Percentiles rank a stretch among this genome's conserved stretches.
phyloP scores from a whole-genome alignment of 1,284 basidiomycete genomes.

The Golubevia sp. region DNA sequence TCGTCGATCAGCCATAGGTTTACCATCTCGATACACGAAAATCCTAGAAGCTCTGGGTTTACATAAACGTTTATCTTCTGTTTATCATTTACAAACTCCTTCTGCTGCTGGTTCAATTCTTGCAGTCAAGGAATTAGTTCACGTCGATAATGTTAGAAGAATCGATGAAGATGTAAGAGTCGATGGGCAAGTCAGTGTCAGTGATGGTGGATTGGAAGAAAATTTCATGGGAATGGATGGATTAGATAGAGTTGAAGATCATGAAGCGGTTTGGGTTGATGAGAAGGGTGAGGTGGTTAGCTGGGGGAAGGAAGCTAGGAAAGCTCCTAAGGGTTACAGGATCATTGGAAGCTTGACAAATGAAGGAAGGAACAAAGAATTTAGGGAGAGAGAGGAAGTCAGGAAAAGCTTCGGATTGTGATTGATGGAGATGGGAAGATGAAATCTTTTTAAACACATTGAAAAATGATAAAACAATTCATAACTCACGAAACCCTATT shows the following conservation, averaged over 20 bases:
- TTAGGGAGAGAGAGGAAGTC: neutral
- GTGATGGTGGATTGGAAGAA: neutral
- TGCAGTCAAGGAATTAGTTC: slow-evolving; percentile 80
- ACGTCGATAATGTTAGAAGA: slow-evolving; percentile 74
- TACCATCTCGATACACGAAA: slow-evolving; percentile 73
- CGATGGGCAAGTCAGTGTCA: neutral
- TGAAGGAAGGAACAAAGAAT: slow-evolving; percentile 31
- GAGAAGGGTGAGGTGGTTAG: slow-evolving; percentile 52
- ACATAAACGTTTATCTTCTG: slow-evolving; percentile 77
- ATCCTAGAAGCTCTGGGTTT: slow-evolving; percentile 78
- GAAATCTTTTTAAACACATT: too few relatives aligned
- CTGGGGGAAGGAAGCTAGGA: slow-evolving; percentile 33
- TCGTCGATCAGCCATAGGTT: slow-evolving; percentile 77
- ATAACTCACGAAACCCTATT: too few relatives aligned
- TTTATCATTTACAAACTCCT: slow-evolving; percentile 74
- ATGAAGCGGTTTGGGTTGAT: slow-evolving; percentile 52
- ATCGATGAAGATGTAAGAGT: slow-evolving; percentile 9
- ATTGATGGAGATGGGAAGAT: too few relatives aligned
- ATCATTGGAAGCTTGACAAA: slow-evolving; percentile 54
- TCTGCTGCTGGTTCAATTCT: slow-evolving; percentile 81
- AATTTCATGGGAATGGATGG: slow-evolving; percentile 15
- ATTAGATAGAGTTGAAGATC: slow-evolving; percentile 18
- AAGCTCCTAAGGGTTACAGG: slow-evolving; percentile 54
- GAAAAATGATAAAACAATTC: too few relatives aligned
- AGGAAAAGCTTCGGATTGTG: neutral